A percentile compares a stretch with the other conserved stretches of the same genome.
Conservation (phyloP, 2,329 filamentous ascomycete genomes). For the Corinectria fuckeliana region DNA sequence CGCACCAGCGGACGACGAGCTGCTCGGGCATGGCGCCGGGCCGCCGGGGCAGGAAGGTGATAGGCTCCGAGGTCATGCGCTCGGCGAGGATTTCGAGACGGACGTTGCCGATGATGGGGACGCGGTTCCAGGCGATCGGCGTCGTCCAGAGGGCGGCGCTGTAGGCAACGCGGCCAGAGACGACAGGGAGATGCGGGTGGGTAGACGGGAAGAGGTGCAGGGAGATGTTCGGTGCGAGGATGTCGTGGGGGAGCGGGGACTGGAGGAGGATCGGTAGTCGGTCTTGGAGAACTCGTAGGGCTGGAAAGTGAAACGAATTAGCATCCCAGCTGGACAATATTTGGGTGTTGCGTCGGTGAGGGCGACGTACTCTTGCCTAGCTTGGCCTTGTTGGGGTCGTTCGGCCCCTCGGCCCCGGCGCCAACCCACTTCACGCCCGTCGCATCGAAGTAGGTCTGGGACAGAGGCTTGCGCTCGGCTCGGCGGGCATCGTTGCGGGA, state of each 20-base stretch:
- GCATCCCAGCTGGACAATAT: neutral
- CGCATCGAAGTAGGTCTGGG: constrained; percentile 43
- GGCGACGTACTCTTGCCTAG: constrained; percentile 64
- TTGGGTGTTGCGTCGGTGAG: neutral
- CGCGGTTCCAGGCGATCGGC: constrained; percentile 91
- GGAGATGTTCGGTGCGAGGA: constrained; percentile 77
- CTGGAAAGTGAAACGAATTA: constrained; percentile 45
- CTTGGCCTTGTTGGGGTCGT: constrained; percentile 66
- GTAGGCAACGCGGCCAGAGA: constrained; percentile 89
- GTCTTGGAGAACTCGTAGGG: constrained; percentile 69
- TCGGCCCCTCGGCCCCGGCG: constrained; percentile 43
- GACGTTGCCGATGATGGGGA: constrained; percentile 91
- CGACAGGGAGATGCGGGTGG: constrained; percentile 88
- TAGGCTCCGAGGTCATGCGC: constrained; percentile 74
- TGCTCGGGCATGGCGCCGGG: constrained; percentile 73
- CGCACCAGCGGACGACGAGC: constrained; percentile 88
- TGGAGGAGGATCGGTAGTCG: constrained; percentile 72
- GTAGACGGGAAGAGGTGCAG: constrained; percentile 77
- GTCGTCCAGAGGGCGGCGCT: constrained; percentile 94
- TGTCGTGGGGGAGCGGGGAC: constrained; percentile 72
- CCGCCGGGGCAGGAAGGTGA: constrained; percentile 54
- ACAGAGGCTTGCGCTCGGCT: constrained; percentile 23
- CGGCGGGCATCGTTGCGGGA: constrained; percentile 8
- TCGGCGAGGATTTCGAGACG: constrained; percentile 87
- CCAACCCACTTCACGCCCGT: constrained; percentile 40